Percentiles rank a stretch among this genome's conserved stretches.
Conservation (phyloP, 1,284 basidiomycete species). For the Athelia sp. region DNA sequence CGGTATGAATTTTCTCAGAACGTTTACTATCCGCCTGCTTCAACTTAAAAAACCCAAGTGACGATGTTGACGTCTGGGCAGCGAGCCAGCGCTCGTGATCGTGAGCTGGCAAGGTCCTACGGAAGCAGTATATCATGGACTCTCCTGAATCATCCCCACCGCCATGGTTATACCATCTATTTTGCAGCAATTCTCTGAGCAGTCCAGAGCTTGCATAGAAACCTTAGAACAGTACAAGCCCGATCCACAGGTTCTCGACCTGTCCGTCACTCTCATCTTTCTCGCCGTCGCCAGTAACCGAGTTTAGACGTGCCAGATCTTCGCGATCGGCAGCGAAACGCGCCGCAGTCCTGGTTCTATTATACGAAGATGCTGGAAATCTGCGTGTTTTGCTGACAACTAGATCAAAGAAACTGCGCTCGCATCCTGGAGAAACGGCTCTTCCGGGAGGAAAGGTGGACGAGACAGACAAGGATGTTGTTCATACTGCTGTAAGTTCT, state of each 20-base stretch:
- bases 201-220: slow-evolving; percentile 31
- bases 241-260: slow-evolving; percentile 22
- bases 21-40: too few relatives aligned
- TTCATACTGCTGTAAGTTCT: slow-evolving; percentile 69
- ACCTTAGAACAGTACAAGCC: slow-evolving; percentile 34
- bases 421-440: slow-evolving; percentile 77
- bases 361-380: slow-evolving; percentile 64
- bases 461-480: slow-evolving; percentile 52
- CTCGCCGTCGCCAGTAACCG: not conserved
- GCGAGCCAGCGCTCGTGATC: too few relatives aligned
- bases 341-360: slow-evolving; percentile 74
- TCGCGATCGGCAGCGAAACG: slow-evolving; percentile 40
- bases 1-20: too few relatives aligned
- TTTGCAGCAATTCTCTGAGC: slow-evolving; percentile 25
- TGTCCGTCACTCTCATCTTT: not conserved
- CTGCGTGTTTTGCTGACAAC: slow-evolving; percentile 81
- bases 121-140: too few relatives aligned
- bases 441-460: slow-evolving; percentile 83
- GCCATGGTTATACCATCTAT: too few relatives aligned
- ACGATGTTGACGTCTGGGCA: too few relatives aligned
- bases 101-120: too few relatives aligned
- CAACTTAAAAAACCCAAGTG: too few relatives aligned
- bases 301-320: slow-evolving; percentile 33
- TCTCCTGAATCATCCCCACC: too few relatives aligned
- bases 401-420: slow-evolving; percentile 70